Evolutionary conservation across 345 rosid species (phyloP), one percentile per base, ranked within the genome.

Genomic region (Hibiscus tridactylites): DNA sequence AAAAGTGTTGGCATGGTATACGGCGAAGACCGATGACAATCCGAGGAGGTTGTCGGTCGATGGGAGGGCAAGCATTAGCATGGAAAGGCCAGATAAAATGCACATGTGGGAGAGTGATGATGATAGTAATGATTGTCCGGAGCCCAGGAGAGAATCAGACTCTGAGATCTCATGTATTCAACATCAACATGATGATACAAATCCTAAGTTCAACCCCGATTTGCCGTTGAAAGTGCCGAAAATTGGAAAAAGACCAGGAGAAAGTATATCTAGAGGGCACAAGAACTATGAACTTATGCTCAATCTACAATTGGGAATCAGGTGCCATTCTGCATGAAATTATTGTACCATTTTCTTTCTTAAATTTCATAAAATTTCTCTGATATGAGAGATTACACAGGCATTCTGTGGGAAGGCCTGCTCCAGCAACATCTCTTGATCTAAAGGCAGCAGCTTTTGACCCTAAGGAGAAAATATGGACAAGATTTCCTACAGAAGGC

Each of bases 211-310:
- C 8, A 66, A 74, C 70, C 71, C 67, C 13, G 61, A 5, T 2
- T 50, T 63, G 70, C 92, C 96, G 39, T 79, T 94, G 82, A 88
- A 77, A 78, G 75, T 86, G 6, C 96, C 92, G 8, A 88, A 70
- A 74, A 64, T 77, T 2, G 87, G 87, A 12, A 91, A 88, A 83
- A 85, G 81, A 65, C 98, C 84, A 76, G 98, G 98, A 19, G 96
- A 91, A 62, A 88, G 97, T 0, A 94, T 94, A 19, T 85, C 83
- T 9, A 94, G 85, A 84, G 98, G 93, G 4, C 98, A 94, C 61
- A 93, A 88, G 73, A 94, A 94, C 74, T 94, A 91, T 64, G 97
- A 94, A 5, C 90, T 94, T 50, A 94, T 94, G 97, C 98, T 94
- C 72, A 94, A 94, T 83, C 86, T 91, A 2, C 97, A 91, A 77